A percentile compares a stretch with the other conserved stretches of the same genome.
phyloP scores from a whole-genome alignment of 257 asterid genomes.

The Pogostemon cablin region DNA sequence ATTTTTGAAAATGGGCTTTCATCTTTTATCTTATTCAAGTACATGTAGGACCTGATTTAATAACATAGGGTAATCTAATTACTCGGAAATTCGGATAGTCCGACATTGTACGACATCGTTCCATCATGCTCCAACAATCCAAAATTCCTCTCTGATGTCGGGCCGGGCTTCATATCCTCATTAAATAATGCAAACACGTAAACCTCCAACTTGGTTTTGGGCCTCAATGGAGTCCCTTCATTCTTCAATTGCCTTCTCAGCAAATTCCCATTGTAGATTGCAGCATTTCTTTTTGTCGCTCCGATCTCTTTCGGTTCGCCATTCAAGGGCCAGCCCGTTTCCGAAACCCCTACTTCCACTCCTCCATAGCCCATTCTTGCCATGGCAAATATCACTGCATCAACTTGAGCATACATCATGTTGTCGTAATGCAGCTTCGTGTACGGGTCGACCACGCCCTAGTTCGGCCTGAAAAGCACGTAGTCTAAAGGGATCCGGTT shows the following conservation, averaged over 20 bases:
- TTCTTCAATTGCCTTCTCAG: constrained; percentile 56
- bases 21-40: not conserved
- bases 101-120: constrained; percentile 63
- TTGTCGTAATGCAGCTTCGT: constrained; percentile 63
- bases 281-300: constrained; percentile 58
- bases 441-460: constrained; percentile 62
- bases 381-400: constrained; percentile 65
- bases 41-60: not conserved
- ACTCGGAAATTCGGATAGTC: constrained; percentile 36
- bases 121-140: constrained; percentile 77
- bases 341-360: constrained; percentile 63
- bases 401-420: constrained; percentile 88
- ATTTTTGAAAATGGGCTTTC: not conserved
- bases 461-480: constrained; percentile 53
- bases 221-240: constrained; percentile 83
- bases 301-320: constrained; percentile 65
- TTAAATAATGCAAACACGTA: constrained; percentile 76
- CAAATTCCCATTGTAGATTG: constrained; percentile 62
- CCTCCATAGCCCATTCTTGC: constrained; percentile 62
- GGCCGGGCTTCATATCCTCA: constrained; percentile 85
- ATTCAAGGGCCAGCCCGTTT: constrained; percentile 83
- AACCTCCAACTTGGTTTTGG: constrained; percentile 55
- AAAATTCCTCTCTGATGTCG: constrained; percentile 70
- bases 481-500: constrained; percentile 55
- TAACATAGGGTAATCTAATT: not conserved